phyloP scores from a whole-genome alignment of 495 filamentous ascomycete species.

The Pseudevernia furfuracea region DNA sequence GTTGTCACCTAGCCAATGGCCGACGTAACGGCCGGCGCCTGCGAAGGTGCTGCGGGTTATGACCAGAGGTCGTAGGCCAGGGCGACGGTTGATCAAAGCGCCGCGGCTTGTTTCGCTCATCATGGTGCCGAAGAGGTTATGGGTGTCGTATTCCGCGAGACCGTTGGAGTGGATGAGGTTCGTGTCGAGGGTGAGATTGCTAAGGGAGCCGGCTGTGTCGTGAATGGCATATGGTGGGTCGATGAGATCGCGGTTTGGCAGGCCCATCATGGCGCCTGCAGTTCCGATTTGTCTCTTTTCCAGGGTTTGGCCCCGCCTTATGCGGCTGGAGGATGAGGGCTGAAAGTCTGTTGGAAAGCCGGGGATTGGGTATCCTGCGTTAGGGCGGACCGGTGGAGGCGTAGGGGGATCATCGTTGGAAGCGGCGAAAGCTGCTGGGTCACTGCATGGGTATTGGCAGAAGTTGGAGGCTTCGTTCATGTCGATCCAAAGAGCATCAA shows the following conservation, averaged over 20 bases:
- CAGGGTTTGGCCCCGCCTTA: conserved; percentile 14
- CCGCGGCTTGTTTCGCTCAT: conserved; percentile 62
- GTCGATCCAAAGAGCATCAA: conserved; percentile 84
- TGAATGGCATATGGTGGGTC: conserved; percentile 68
- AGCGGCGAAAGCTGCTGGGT: conserved; percentile 48
- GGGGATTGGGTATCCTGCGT: conserved; percentile 52
- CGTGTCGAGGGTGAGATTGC: conserved; percentile 67
- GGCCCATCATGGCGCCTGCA: conserved; percentile 39
- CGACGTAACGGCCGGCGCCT: conserved; percentile 68
- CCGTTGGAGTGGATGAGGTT: conserved; percentile 65
- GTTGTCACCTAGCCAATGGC: conserved; percentile 89
- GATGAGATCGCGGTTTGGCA: conserved; percentile 58
- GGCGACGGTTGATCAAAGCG: conserved; percentile 64
- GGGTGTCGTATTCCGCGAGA: conserved; percentile 67
- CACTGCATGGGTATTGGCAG: conserved; percentile 64
- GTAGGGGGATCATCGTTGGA: conserved; percentile 56
- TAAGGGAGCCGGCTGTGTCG: conserved; percentile 62
- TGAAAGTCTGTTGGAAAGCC: conserved; percentile 69
- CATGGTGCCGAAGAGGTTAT: conserved; percentile 84
- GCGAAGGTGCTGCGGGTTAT: conserved; percentile 83
- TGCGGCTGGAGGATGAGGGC: conserved; percentile 35
- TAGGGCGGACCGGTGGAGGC: conserved; percentile 54
- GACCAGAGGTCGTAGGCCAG: conserved; percentile 59
- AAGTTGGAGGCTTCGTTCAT: conserved; percentile 74
- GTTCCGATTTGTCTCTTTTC: conserved; percentile 13